phyloP scores from a whole-genome alignment of 2,329 filamentous ascomycete genomes.

The Fusarium penzigii region DNA sequence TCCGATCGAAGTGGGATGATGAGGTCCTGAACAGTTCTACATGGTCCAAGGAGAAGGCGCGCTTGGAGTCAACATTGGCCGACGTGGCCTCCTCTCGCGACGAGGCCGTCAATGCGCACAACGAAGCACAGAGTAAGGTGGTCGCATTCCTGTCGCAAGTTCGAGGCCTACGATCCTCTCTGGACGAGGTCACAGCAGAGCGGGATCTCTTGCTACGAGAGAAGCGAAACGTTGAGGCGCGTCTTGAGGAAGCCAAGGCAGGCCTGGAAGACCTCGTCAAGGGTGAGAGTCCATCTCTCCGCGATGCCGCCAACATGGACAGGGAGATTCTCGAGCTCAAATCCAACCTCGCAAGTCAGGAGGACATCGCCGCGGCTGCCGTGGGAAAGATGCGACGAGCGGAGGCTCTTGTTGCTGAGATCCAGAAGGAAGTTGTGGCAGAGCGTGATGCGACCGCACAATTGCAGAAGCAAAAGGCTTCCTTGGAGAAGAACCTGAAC shows the following conservation, averaged over 20 bases:
- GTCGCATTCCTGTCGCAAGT: conserved; percentile 90
- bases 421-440: conserved; percentile 86
- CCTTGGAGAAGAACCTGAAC: conserved; percentile 84
- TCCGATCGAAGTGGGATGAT: conserved; percentile 96
- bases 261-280: conserved; percentile 85
- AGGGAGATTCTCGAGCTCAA: conserved; percentile 88
- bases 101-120: conserved; percentile 89
- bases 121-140: conserved; percentile 91
- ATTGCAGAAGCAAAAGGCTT: conserved; percentile 86
- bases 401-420: conserved; percentile 81
- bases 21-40: conserved; percentile 97
- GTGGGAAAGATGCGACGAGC: conserved; percentile 97
- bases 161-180: conserved; percentile 74
- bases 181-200: conserved; percentile 85
- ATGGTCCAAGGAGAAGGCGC: conserved; percentile 96
- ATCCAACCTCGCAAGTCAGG: conserved; percentile 83
- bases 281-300: conserved; percentile 83
- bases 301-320: conserved; percentile 86
- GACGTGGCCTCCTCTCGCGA: conserved; percentile 90
- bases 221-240: conserved; percentile 84
- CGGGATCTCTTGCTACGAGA: conserved; percentile 83
- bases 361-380: conserved; percentile 87
- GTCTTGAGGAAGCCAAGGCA: conserved; percentile 83
- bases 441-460: conserved; percentile 82
- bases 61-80: conserved; percentile 84